phyloP scores from a whole-genome alignment of 345 rosid species.

The Iberis pinnata region DNA sequence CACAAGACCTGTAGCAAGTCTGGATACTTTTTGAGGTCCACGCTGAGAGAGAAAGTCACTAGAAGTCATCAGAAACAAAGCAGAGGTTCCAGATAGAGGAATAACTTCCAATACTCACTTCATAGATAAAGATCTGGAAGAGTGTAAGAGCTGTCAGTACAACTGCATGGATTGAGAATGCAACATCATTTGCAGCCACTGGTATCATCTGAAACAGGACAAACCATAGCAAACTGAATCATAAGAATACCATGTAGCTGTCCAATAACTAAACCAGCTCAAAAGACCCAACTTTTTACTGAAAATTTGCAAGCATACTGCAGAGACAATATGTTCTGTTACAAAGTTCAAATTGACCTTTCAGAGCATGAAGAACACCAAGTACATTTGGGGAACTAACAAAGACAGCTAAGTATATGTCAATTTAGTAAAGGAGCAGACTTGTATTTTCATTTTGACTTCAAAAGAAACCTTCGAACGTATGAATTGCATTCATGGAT shows the following conservation, averaged over 20 bases:
- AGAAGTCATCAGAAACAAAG: slow-evolving; percentile 12
- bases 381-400: too few species aligned
- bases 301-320: background rate
- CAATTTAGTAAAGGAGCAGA: background rate
- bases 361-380: too few species aligned
- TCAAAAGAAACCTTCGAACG: background rate
- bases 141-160: slow-evolving; percentile 56
- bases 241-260: slow-evolving; percentile 3
- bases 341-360: background rate
- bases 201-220: slow-evolving; percentile 70
- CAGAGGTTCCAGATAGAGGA: background rate
- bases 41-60: slow-evolving; percentile 44
- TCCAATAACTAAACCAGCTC: slow-evolving; percentile 2
- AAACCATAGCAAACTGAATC: background rate
- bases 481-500: too few species aligned
- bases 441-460: too few species aligned
- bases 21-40: slow-evolving; percentile 71
- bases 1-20: slow-evolving; percentile 47
- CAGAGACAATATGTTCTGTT: background rate
- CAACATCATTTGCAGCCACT: slow-evolving; percentile 87
- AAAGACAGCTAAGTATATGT: too few species aligned
- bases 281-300: background rate
- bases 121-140: slow-evolving; percentile 67
- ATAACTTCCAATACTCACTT: slow-evolving; percentile 38
- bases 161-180: slow-evolving; percentile 89